Conservation (phyloP, 2,329 filamentous ascomycete genomes). For the Lachnellula occidentalis region DNA sequence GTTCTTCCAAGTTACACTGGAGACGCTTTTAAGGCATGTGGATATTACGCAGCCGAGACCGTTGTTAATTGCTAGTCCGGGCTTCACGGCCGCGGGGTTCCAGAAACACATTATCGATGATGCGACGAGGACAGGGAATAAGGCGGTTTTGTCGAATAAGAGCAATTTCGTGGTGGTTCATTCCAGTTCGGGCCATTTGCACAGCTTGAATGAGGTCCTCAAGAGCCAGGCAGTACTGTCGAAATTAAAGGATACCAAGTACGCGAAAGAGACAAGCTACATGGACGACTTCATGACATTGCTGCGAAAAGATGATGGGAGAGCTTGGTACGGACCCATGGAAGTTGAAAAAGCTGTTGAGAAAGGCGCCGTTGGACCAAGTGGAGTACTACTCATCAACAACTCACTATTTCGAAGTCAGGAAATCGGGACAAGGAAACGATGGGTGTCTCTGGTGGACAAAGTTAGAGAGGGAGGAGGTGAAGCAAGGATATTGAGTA, state of each 20-base stretch:
- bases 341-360: conserved; percentile 79
- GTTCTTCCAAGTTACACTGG: conserved; percentile 74
- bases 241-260: conserved; percentile 81
- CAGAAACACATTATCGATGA: conserved; percentile 68
- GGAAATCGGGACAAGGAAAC: conserved; percentile 67
- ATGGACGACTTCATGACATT: conserved; percentile 81
- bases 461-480: conserved; percentile 82
- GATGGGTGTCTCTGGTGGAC: conserved; percentile 82
- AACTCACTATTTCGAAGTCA: conserved; percentile 83
- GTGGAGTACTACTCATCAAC: conserved; percentile 78
- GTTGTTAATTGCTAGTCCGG: conserved; percentile 80
- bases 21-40: conserved; percentile 70
- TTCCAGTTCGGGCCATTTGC: conserved; percentile 77
- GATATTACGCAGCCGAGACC: conserved; percentile 68
- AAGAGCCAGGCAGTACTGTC: conserved; percentile 72
- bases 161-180: conserved; percentile 70
- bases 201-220: conserved; percentile 82
- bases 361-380: conserved; percentile 82
- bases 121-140: conserved; percentile 55
- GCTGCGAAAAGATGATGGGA: conserved; percentile 76
- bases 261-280: conserved; percentile 72
- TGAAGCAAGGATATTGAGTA: conserved; percentile 83
- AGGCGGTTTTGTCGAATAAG: conserved; percentile 59
- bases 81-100: conserved; percentile 79
- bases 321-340: conserved; percentile 82